These are phyloP conservation scores for Trichoderma gracile DNA, from an alignment of 2,329 filamentous ascomycete genomes.

Conservation along the genomic window DNA sequence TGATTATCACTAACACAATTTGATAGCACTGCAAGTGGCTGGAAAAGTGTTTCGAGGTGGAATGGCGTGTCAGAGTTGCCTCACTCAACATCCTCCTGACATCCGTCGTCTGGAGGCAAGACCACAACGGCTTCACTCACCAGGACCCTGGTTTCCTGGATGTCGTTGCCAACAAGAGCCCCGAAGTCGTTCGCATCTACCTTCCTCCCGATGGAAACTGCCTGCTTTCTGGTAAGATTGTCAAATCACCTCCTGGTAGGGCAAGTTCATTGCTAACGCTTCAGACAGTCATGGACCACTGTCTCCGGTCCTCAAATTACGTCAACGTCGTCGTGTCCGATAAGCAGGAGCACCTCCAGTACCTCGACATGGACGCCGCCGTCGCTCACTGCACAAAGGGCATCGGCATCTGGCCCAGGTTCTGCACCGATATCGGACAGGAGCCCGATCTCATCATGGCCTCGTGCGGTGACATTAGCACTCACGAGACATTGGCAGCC, in stretches of 20 bases:
- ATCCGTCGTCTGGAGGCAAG: conserved; percentile 77
- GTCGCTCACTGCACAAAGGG: conserved; percentile 77
- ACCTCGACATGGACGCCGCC: conserved; percentile 70
- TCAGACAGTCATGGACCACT: conserved; percentile 66
- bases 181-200: conserved; percentile 78
- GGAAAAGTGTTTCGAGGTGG: conserved; percentile 76
- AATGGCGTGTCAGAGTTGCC: conserved; percentile 72
- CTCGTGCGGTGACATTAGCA: conserved; percentile 72
- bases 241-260: fast-evolving
- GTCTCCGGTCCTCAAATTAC: conserved; percentile 71
- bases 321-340: conserved; percentile 80
- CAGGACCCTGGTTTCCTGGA: conserved; percentile 81
- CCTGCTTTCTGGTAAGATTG: conserved; percentile 57
- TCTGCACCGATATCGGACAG: conserved; percentile 66
- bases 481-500: conserved; percentile 72
- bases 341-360: conserved; percentile 78
- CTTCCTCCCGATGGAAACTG: conserved; percentile 79
- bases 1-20: conserved; percentile 8
- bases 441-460: conserved; percentile 78
- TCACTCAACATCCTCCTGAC: conserved; percentile 80
- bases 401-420: conserved; percentile 75
- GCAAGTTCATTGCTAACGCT: not conserved
- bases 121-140: conserved; percentile 82
- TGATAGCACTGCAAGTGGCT: conserved; percentile 77
- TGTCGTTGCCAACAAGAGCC: conserved; percentile 76